Conservation (phyloP, 441 rosid genomes). For the Adansonia gregorii region DNA sequence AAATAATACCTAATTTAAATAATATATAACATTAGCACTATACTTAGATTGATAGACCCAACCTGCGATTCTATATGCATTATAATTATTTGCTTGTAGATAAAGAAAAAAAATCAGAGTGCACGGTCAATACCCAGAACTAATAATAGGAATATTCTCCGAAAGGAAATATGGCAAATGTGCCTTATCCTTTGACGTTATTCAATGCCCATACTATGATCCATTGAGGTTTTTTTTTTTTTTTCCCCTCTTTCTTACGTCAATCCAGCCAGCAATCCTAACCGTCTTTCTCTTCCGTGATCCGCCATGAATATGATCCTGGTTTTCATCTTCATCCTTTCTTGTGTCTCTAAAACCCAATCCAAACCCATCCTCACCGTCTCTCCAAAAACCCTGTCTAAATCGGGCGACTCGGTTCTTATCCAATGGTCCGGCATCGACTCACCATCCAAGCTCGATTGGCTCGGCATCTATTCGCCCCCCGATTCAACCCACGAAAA, state of each 20-base stretch:
- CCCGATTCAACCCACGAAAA: slow-evolving; percentile 66
- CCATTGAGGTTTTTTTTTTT: neutral
- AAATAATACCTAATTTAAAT: no score
- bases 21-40: no score
- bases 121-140: no score
- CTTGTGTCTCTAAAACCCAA: slow-evolving; percentile 33
- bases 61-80: no score
- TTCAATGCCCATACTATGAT: neutral
- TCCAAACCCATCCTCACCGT: slow-evolving; percentile 43
- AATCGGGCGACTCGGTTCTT: slow-evolving; percentile 62
- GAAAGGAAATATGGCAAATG: neutral
- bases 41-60: no score
- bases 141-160: neutral
- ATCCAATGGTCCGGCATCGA: slow-evolving; percentile 71
- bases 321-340: slow-evolving; percentile 36
- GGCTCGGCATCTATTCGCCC: slow-evolving; percentile 87
- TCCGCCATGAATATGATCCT: slow-evolving; percentile 28
- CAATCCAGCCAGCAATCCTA: slow-evolving; percentile 22
- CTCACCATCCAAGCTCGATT: slow-evolving; percentile 77
- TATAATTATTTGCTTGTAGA: no score
- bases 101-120: no score
- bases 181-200: neutral
- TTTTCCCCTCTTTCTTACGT: neutral
- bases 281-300: slow-evolving; percentile 7
- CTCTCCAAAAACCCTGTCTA: slow-evolving; percentile 51